Base-by-base conservation (phyloP, 352 stramenopile genomes). In the Halophytophthora polymorphica region DNA sequence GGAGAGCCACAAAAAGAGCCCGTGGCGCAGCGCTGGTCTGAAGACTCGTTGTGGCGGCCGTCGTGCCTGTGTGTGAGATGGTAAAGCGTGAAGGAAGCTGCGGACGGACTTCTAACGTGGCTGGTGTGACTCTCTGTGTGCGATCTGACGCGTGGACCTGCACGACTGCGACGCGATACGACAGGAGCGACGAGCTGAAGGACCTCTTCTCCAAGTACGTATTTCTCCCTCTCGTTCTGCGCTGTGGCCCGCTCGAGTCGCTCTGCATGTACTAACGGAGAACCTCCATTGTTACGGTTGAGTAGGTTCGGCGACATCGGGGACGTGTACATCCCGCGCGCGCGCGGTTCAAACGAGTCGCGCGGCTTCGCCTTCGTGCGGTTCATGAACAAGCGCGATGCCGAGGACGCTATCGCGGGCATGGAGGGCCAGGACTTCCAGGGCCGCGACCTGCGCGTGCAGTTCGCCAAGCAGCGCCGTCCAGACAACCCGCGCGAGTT, bases 281-380 rank as follows among this genome's bases (percentile, higher is more conserved):
- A n/a, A n/a, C n/a, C n/a, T n/a, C n/a, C n/a, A n/a, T n/a, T n/a
- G n/a, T n/a, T n/a, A n/a, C 18, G 19, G 18, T 15, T 36, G 41
- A 12, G 42, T 28, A 82, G 64, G 51, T 76, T 68, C 47, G 75
- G 83, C 23, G 83, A 93, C 46, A 83, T 93, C 59, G 78, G 83
- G 6, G 83, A 93, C 51, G 77, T 90, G 40, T 90, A 93, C 71
- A 90, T 93, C 52, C 82, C 83, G 17, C 81, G 81, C 45, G 76
- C 83, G 22, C 77, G 81, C 44, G 61, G 62, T 39, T 86, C 83
- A 37, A 89, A 78, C 50, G 88, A 95, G 64, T 86, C 80, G 56
- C 73, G 73, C 45, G 79, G 79, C 15, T 94, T 90, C 41, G 84
- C 83, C 34, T 97, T 97, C 64, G 87, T 97, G 37, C 79, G 84